Conservation (phyloP, 441 rosid genomes). For the Croton setiger region DNA sequence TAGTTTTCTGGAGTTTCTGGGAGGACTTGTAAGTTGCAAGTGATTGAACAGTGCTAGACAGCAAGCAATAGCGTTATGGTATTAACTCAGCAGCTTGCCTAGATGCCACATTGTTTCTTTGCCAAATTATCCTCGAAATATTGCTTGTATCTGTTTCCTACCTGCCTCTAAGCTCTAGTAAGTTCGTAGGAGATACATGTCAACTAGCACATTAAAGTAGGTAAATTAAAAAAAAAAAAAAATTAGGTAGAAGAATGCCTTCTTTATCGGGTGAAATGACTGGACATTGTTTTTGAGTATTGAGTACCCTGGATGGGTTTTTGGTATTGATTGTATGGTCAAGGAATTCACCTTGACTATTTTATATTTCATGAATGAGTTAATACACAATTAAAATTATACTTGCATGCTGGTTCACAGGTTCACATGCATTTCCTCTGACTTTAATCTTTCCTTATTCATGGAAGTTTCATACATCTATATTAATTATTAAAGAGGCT, state of each 20-base stretch:
- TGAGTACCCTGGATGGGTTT: not conserved
- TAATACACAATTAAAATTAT: not conserved
- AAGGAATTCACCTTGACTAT: not conserved
- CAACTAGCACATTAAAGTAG: not conserved
- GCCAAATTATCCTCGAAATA: not conserved
- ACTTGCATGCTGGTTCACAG: not conserved
- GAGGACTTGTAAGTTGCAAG: slow-evolving; percentile 1
- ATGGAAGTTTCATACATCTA: not conserved
- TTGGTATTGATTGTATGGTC: not conserved
- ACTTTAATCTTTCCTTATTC: not conserved
- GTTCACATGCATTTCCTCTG: not conserved
- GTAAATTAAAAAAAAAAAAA: not conserved
- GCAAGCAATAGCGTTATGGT: not conserved
- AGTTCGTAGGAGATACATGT: not conserved
- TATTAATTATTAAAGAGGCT: slow-evolving; percentile 17
- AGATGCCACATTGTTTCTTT: not conserved
- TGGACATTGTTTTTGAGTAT: not conserved
- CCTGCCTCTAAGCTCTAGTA: not conserved
- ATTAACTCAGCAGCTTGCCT: not conserved
- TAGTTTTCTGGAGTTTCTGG: not conserved
- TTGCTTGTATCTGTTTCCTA: not conserved
- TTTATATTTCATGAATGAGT: not conserved
- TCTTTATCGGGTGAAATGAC: not conserved
- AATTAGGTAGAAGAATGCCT: not conserved
- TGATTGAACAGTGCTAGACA: not conserved